phyloP scores from a whole-genome alignment of 108 stramenopile genomes.

The Pseudonitzschia pungens region DNA sequence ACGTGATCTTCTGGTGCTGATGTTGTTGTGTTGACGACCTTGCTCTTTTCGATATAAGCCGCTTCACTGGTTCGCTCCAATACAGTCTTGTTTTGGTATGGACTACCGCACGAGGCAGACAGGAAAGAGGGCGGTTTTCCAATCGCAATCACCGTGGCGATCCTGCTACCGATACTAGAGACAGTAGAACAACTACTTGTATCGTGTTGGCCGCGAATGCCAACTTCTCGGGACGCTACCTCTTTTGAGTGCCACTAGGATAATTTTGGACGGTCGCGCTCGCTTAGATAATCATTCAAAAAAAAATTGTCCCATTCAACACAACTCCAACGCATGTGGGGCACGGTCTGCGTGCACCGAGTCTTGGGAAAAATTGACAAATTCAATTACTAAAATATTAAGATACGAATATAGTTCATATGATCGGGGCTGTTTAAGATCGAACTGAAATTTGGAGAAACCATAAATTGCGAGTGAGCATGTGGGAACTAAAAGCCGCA shows the following conservation, averaged over 20 bases:
- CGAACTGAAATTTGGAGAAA: not conserved
- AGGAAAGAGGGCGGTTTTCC: not conserved
- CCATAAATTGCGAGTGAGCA: not conserved
- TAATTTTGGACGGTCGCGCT: not conserved
- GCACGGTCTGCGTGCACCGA: not conserved
- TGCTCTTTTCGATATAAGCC: no score
- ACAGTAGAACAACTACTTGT: not conserved
- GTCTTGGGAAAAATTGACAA: not conserved
- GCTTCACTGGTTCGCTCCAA: no score
- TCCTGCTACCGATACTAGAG: not conserved
- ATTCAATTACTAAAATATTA: not conserved
- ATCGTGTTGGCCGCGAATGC: not conserved
- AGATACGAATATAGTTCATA: not conserved
- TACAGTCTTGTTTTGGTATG: not conserved
- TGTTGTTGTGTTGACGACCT: no score
- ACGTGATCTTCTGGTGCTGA: no score
- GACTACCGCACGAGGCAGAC: no score
- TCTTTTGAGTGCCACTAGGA: not conserved
- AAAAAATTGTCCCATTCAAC: not conserved
- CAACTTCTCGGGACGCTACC: not conserved
- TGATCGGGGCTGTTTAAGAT: not conserved
- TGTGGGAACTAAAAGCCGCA: not conserved
- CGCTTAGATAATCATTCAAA: not conserved
- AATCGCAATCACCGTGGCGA: not conserved
- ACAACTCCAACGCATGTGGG: not conserved